These are phyloP conservation scores for Peronospora farinosa DNA, from an alignment of 352 stramenopile species.

Conservation along the genomic window DNA sequence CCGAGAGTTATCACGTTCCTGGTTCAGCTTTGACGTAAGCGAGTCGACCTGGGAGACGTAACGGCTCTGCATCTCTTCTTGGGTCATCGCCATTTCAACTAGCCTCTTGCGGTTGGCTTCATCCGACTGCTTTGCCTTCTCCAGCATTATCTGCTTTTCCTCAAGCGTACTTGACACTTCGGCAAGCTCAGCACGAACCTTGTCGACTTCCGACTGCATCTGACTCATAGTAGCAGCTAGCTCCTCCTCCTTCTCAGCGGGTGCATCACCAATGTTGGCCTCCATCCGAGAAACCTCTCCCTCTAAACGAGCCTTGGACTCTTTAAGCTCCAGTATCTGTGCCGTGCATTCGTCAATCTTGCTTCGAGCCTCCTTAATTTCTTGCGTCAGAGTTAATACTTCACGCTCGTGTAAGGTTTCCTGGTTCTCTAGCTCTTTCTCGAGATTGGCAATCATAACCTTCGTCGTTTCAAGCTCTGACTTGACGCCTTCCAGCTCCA, in stretches of 20 bases:
- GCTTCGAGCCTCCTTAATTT: conserved; percentile 39
- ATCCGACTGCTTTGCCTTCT: conserved; percentile 31
- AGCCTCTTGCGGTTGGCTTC: conserved; percentile 34
- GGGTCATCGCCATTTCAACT: conserved; percentile 35
- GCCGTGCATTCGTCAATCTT: conserved; percentile 33
- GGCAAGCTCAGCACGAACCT: conserved; percentile 24
- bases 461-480: conserved; percentile 34
- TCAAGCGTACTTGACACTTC: conserved; percentile 28
- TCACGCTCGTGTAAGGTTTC: conserved; percentile 34
- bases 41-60: conserved; percentile 38
- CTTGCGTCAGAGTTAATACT: conserved; percentile 29
- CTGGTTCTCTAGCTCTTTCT: conserved; percentile 33
- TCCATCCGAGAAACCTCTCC: conserved; percentile 34
- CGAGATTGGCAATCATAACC: conserved; percentile 28
- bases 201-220: conserved; percentile 28
- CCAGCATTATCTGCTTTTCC: conserved; percentile 31
- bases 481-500: conserved; percentile 37
- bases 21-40: conserved; percentile 37
- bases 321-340: conserved; percentile 34
- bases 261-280: conserved; percentile 30
- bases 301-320: conserved; percentile 34
- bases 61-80: conserved; percentile 40
- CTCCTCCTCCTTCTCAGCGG: conserved; percentile 28
- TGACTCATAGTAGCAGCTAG: conserved; percentile 19
- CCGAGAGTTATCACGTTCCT: conserved; percentile 39